Conservation (phyloP, 805 yeast genomes). For the Candida sonorensis region DNA sequence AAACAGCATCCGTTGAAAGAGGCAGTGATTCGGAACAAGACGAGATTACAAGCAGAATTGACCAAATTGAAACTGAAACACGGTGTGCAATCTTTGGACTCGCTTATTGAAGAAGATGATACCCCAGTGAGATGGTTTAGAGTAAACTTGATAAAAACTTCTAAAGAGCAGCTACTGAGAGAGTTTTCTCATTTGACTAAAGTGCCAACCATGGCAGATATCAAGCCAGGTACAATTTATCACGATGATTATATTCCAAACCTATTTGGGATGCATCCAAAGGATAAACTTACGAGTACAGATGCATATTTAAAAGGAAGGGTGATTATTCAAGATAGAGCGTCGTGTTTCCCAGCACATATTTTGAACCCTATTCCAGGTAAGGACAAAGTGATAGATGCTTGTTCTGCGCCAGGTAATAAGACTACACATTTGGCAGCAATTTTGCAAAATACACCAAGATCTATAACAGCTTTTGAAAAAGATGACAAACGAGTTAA, state of each 20-base stretch:
- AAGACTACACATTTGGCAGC: constrained; percentile 92
- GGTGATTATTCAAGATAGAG: constrained; percentile 89
- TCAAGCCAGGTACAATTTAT: constrained; percentile 52
- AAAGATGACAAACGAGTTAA: constrained; percentile 69
- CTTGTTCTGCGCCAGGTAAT: constrained; percentile 98
- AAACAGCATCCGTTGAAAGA: constrained; percentile 86
- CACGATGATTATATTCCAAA: constrained; percentile 69
- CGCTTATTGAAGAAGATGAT: constrained; percentile 47
- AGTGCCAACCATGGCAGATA: constrained; percentile 38
- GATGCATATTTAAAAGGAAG: constrained; percentile 68
- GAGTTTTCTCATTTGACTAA: constrained; percentile 38
- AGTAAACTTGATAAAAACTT: constrained; percentile 55
- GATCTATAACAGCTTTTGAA: constrained; percentile 77
- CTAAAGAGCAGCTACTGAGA: constrained; percentile 30
- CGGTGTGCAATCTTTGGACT: constrained; percentile 51
- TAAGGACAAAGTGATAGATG: constrained; percentile 63
- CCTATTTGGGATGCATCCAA: constrained; percentile 77
- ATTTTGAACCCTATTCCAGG: constrained; percentile 61
- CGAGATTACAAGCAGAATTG: constrained; percentile 76
- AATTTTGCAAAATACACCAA: constrained; percentile 33
- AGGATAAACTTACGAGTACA: constrained; percentile 60
- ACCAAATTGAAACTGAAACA: constrained; percentile 69
- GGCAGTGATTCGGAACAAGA: constrained; percentile 67
- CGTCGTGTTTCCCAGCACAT: constrained; percentile 93
- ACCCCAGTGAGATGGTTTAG: constrained; percentile 81